phyloP scores from a whole-genome alignment of 2,329 filamentous ascomycete genomes.

The Fusarium buharicum region DNA sequence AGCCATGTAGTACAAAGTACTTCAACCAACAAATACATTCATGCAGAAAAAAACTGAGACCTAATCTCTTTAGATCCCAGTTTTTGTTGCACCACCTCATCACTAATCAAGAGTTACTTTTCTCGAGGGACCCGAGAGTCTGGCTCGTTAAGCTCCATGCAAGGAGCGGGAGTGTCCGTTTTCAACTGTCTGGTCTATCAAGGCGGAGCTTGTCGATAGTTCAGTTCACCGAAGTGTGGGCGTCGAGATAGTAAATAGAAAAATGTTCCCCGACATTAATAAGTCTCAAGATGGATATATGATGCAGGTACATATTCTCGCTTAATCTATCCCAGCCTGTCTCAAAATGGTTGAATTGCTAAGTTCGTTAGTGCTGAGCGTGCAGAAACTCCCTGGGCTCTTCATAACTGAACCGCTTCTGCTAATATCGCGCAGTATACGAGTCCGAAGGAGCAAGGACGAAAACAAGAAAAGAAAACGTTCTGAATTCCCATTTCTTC shows the following conservation, averaged over 20 bases:
- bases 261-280: no score
- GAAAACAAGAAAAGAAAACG: not conserved
- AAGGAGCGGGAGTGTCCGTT: conserved; percentile 37
- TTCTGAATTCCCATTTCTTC: not conserved
- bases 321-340: not conserved
- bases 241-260: not conserved
- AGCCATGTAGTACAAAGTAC: no score
- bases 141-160: conserved; percentile 21
- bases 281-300: no score
- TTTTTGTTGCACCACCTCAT: not conserved
- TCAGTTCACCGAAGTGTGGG: not conserved
- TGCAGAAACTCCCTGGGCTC: not conserved
- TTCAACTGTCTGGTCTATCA: not conserved
- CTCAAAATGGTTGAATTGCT: not conserved
- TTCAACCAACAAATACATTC: not conserved
- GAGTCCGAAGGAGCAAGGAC: not conserved
- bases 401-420: not conserved
- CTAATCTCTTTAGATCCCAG: not conserved
- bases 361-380: not conserved
- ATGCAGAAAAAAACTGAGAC: not conserved
- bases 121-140: conserved; percentile 3
- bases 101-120: not conserved
- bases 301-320: conserved; percentile 3
- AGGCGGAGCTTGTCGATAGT: not conserved
- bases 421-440: not conserved